Evolutionary conservation across 1,139 yeast species (phyloP).

Genomic region (Blastobotrys serpentis): DNA sequence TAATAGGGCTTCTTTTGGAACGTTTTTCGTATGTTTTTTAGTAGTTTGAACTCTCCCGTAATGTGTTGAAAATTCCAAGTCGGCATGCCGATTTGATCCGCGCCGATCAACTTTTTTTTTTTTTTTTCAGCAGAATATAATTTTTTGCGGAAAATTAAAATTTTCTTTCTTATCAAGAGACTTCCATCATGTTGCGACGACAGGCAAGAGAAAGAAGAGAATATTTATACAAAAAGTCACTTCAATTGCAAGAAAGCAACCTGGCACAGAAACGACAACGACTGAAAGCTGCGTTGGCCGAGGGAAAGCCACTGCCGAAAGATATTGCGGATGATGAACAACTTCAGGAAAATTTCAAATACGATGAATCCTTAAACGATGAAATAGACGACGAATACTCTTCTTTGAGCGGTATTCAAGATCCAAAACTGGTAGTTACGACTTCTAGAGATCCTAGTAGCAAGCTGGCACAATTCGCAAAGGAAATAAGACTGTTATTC

Average conservation of each 20-base stretch:
- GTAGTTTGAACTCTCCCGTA: neutral
- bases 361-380: slow-evolving; percentile 65
- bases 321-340: slow-evolving; percentile 86
- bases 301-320: slow-evolving; percentile 86
- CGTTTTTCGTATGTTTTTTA: no score
- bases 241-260: slow-evolving; percentile 85
- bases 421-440: slow-evolving; percentile 90
- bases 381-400: slow-evolving; percentile 84
- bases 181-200: slow-evolving; percentile 49
- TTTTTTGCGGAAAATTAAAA: slow-evolving; percentile 15
- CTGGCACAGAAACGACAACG: slow-evolving; percentile 83
- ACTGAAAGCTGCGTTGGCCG: slow-evolving; percentile 81
- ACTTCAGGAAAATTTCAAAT: slow-evolving; percentile 76
- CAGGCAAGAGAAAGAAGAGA: slow-evolving; percentile 96
- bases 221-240: slow-evolving; percentile 81
- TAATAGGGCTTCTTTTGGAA: no score
- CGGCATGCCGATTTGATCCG: slow-evolving; percentile 4
- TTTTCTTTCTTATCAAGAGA: slow-evolving; percentile 9
- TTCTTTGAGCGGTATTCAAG: slow-evolving; percentile 80
- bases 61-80: neutral
- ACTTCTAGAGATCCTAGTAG: slow-evolving; percentile 92
- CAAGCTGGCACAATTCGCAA: slow-evolving; percentile 82
- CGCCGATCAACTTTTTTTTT: neutral
- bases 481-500: slow-evolving; percentile 83
- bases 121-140: slow-evolving; percentile 3